Evolutionary conservation across 805 yeast species (phyloP), one percentile per base, ranked within the genome.

Genomic region (Ogataea nitratoaversa): DNA sequence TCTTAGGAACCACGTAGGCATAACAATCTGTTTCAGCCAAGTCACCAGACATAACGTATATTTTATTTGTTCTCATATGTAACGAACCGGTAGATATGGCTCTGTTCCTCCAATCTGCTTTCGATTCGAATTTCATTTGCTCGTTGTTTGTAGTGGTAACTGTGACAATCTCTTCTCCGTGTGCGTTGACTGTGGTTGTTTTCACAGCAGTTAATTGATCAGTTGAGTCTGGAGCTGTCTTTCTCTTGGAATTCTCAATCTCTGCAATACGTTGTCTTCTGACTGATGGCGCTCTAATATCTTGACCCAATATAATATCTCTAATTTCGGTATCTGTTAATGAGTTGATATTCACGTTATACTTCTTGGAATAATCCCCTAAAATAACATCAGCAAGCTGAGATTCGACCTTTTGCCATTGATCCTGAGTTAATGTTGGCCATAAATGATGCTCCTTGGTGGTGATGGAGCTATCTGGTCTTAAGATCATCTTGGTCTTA

Each of bases 131-230:
- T 13, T 82, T 66, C 65, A 79, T 82, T 53, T 87, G 93, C 59
- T 89, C 99, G 57, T 85, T 90, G 47, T 79, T 79, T 14, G 90
- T 79, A 0, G 98, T 89, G 0, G 98, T 89, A 23, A 91, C 96
- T 0, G 96, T 91, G 31, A 85, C 83, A 53, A 93, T 91, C 53
- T 90, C 95, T 57, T 93, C 99, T 25, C 99, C 99, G 55, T 90
- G 97, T 2, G 86, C 95, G 56, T 88, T 93, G 19, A 81, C 80
- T 0, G 95, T 84, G 41, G 81, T 83, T 0, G 95, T 80, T 52
- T 87, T 89, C 50, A 82, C 72, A 0, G 95, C 93, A 0, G 89
- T 77, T 24, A 82, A 64, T 48, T 84, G 82, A 42, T 72, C 71
- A 12, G 54, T 43, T 16, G 64, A 65, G 12, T 61, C 66, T 25